These are phyloP conservation scores for Viridothelium virens DNA, from an alignment of 495 filamentous ascomycete species.

Conservation along the genomic window DNA sequence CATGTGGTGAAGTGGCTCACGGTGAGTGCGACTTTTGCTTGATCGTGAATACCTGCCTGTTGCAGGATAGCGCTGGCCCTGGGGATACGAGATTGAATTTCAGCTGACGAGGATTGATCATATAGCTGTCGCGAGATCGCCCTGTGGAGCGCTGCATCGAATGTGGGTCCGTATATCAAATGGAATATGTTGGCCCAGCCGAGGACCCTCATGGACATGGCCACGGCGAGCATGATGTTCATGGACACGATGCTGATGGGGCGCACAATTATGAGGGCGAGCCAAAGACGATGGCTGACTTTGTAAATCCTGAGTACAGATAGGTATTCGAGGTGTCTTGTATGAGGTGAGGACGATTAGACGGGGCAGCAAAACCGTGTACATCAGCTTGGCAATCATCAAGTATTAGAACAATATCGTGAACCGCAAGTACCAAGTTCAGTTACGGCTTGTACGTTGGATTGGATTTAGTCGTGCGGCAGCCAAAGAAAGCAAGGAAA, in stretches of 20 bases:
- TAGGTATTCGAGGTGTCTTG: constrained; percentile 35
- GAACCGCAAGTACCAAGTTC: not conserved
- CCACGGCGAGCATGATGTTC: constrained; percentile 35
- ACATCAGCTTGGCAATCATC: constrained; percentile 3
- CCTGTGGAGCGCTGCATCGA: constrained; percentile 89
- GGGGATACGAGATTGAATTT: too few species aligned
- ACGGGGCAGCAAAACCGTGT: not conserved
- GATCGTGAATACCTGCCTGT: not conserved
- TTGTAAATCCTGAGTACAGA: constrained; percentile 83
- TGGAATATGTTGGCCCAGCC: constrained; percentile 82
- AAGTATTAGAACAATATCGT: not conserved
- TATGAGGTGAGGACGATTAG: not conserved
- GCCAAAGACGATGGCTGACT: constrained; percentile 90
- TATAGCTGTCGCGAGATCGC: constrained; percentile 67
- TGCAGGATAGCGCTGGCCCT: too few species aligned
- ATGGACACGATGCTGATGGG: constrained; percentile 22
- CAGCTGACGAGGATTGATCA: too few species aligned
- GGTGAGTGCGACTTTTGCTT: constrained; percentile 45
- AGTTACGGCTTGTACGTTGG: not conserved
- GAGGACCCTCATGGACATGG: constrained; percentile 44
- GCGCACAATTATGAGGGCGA: constrained; percentile 50
- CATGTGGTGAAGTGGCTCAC: constrained; percentile 85
- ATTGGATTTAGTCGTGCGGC: not conserved
- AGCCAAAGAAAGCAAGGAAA: not conserved
- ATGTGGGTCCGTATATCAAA: constrained; percentile 91